Conservation (phyloP, 495 filamentous ascomycete species). For the Neurospora terricola region DNA sequence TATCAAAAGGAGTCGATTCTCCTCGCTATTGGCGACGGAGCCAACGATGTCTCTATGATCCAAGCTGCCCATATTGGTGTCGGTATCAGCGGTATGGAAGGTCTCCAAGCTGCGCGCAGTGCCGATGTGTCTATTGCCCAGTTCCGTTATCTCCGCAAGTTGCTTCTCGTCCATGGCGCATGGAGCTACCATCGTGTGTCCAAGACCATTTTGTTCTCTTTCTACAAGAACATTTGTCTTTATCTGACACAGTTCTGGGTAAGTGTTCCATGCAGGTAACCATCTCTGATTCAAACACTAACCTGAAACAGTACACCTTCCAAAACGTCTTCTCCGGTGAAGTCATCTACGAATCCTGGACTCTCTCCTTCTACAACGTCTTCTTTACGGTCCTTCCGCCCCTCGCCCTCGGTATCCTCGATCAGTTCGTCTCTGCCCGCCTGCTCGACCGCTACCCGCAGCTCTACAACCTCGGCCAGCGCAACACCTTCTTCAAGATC, state of each 20-base stretch:
- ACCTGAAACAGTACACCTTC: constrained; percentile 68
- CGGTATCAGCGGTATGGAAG: constrained; percentile 95
- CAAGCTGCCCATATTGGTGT: constrained; percentile 98
- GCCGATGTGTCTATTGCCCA: constrained; percentile 95
- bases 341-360: constrained; percentile 99
- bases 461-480: constrained; percentile 86
- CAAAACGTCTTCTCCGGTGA: constrained; percentile 97
- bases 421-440: constrained; percentile 94
- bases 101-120: constrained; percentile 93
- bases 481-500: constrained; percentile 84
- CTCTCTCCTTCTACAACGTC: constrained; percentile 97
- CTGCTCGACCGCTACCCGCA: constrained; percentile 97
- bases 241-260: constrained; percentile 99
- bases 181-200: constrained; percentile 97
- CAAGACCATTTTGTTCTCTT: constrained; percentile 95
- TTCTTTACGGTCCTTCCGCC: constrained; percentile 94
- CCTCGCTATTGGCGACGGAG: constrained; percentile 93
- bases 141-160: constrained; percentile 90
- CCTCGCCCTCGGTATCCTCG: constrained; percentile 91
- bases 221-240: constrained; percentile 97
- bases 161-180: constrained; percentile 89
- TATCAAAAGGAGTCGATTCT: constrained; percentile 80
- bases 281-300: constrained; percentile 16
- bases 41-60: constrained; percentile 99
- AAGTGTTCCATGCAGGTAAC: constrained; percentile 19